Evolutionary conservation across 352 stramenopile genomes (phyloP).

Genomic region (Phytophthora capsici): DNA sequence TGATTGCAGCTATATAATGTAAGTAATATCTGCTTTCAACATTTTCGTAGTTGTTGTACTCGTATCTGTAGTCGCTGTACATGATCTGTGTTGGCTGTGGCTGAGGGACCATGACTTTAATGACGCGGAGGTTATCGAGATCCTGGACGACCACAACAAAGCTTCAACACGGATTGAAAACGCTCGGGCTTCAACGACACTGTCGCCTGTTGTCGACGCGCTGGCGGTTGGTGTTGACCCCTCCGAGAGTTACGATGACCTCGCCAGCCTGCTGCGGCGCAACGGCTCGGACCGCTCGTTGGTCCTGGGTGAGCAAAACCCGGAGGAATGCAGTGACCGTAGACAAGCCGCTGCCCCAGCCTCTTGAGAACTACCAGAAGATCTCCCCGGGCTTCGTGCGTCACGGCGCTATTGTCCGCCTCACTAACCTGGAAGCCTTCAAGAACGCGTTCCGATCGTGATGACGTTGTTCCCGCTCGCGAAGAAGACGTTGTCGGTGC

Average conservation of each 20-base stretch:
- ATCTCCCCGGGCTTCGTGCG: slow-evolving; percentile 75
- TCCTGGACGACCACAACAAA: slow-evolving; percentile 74
- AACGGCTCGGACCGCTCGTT: slow-evolving; percentile 58
- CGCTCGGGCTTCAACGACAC: slow-evolving; percentile 61
- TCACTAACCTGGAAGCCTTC: slow-evolving; percentile 84
- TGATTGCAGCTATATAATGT: too few species aligned
- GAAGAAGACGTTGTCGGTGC: slow-evolving; percentile 72
- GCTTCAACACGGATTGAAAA: slow-evolving; percentile 61
- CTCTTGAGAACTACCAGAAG: slow-evolving; percentile 69
- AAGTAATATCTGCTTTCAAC: too few species aligned
- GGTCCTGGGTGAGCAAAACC: slow-evolving; percentile 39
- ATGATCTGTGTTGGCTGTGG: too few species aligned
- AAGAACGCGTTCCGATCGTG: slow-evolving; percentile 71
- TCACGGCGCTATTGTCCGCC: slow-evolving; percentile 89
- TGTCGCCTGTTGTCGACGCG: slow-evolving; percentile 77
- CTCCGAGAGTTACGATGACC: slow-evolving; percentile 85
- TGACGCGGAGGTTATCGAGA: slow-evolving; percentile 52
- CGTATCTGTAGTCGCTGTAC: too few species aligned
- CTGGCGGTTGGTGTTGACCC: slow-evolving; percentile 74
- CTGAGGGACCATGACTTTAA: slow-evolving; percentile 56
- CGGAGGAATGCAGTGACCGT: slow-evolving; percentile 41
- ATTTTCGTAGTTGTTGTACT: too few species aligned
- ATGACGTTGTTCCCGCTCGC: slow-evolving; percentile 75
- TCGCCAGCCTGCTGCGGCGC: slow-evolving; percentile 72
- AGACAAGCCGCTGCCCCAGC: slow-evolving; percentile 37